Conservation (phyloP, 1,284 basidiomycete genomes). For the Sutorius eximius region DNA sequence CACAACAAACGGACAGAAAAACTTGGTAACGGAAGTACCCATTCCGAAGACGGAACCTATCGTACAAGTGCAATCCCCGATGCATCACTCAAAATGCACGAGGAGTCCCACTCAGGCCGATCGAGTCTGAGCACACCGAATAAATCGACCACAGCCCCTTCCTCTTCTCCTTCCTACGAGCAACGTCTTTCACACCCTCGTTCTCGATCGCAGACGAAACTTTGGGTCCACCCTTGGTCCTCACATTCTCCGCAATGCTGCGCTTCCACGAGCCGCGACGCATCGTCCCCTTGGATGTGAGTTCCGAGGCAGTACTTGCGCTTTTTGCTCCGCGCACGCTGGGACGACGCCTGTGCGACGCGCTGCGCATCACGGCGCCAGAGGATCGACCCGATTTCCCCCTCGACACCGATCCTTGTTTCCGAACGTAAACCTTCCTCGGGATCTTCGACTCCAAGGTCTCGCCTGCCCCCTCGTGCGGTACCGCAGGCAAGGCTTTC, state of each 20-base stretch:
- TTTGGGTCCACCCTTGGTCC: conserved; percentile 8
- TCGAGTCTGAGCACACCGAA: conserved; percentile 28
- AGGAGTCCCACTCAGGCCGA: conserved; percentile 15
- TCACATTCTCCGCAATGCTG: conserved; percentile 20
- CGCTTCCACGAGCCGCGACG: conserved; percentile 31
- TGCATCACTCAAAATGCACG: conserved; percentile 3
- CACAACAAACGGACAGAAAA: background rate
- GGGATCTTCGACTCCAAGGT: conserved; percentile 21
- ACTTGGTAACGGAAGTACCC: background rate
- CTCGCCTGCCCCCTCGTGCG: background rate
- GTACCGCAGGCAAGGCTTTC: conserved; percentile 19
- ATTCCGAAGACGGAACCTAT: background rate
- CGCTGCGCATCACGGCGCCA: background rate
- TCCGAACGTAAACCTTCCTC: conserved; percentile 18
- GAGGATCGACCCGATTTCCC: conserved; percentile 2
- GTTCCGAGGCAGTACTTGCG: background rate
- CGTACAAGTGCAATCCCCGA: background rate
- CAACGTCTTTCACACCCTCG: conserved; percentile 1
- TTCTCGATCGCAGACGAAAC: conserved; percentile 18
- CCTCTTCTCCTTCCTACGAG: conserved; percentile 23
- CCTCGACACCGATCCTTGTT: conserved; percentile 17
- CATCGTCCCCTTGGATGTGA: conserved; percentile 23
- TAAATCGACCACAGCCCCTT: conserved; percentile 32
- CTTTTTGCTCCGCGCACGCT: conserved; percentile 21
- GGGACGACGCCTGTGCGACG: conserved; percentile 14